phyloP scores from a whole-genome alignment of 495 filamentous ascomycete species.

The Hypoxylon lenormandii region DNA sequence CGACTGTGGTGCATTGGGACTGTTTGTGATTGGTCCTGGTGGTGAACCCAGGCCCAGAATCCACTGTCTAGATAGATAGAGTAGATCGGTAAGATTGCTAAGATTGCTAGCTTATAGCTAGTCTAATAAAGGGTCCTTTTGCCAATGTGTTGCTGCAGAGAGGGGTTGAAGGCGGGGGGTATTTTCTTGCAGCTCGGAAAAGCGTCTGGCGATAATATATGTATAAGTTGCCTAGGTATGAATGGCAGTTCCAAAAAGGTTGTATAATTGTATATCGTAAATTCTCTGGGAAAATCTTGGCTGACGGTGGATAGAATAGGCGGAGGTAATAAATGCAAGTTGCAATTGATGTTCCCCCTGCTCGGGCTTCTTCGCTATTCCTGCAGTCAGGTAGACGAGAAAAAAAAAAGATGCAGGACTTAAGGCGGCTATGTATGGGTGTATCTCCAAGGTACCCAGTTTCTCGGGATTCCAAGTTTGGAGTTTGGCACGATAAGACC shows the following conservation, averaged over 20 bases:
- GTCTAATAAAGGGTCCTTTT: conserved; percentile 19
- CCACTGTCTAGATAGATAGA: conserved; percentile 23
- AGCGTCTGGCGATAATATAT: conserved; percentile 7
- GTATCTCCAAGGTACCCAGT: conserved; percentile 23
- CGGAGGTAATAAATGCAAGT: conserved; percentile 21
- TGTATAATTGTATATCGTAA: conserved; percentile 30
- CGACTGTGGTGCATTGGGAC: conserved; percentile 62
- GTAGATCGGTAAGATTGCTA: conserved; percentile 10
- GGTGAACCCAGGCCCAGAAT: conserved; percentile 24
- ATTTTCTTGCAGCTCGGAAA: conserved; percentile 24
- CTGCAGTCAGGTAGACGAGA: conserved; percentile 1
- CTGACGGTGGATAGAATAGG: conserved; percentile 1
- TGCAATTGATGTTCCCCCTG: conserved; percentile 6
- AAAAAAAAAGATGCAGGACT: conserved; percentile 13
- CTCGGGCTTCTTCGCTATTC: conserved; percentile 12
- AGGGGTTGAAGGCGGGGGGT: conserved; percentile 39
- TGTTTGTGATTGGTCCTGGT: conserved; percentile 38
- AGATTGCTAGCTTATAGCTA: conserved; percentile 9
- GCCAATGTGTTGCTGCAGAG: conserved; percentile 28
- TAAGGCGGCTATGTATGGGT: conserved; percentile 14
- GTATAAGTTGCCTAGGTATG: no score
- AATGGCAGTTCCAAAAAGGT: background rate
- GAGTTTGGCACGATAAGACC: conserved; percentile 35
- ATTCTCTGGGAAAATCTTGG: conserved; percentile 2
- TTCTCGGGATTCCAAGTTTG: conserved; percentile 40